Percentiles rank a stretch among this genome's conserved stretches.
phyloP scores from a whole-genome alignment of 2,329 filamentous ascomycete species.

The Cytospora chrysosperma region DNA sequence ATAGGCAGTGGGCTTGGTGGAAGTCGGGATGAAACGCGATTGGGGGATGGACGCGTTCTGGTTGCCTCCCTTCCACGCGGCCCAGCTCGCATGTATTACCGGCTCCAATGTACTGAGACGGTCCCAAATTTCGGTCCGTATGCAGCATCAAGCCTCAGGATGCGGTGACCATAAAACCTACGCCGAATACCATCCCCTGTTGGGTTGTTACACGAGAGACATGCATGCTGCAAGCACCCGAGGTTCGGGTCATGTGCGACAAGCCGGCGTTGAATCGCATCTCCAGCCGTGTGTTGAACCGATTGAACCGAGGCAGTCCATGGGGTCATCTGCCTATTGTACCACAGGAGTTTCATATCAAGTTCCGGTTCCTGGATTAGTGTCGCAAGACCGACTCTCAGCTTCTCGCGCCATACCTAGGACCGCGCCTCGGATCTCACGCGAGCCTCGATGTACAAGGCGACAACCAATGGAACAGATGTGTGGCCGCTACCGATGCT shows the following conservation, averaged over 20 bases:
- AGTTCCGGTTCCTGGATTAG: background rate
- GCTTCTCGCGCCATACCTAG: background rate
- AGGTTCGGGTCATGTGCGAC: constrained; percentile 14
- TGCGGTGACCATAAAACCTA: background rate
- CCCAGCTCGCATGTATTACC: background rate
- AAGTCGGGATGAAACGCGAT: background rate
- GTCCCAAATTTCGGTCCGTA: background rate
- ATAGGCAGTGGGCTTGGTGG: background rate
- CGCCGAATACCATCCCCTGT: constrained; percentile 1
- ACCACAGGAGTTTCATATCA: background rate
- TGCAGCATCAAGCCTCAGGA: constrained; percentile 1
- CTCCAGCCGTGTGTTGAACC: constrained; percentile 7
- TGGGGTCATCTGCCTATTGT: background rate
- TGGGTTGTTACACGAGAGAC: constrained; percentile 27
- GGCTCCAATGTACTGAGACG: background rate
- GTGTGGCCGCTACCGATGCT: background rate
- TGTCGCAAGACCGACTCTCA: background rate
- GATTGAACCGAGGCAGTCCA: constrained; percentile 9
- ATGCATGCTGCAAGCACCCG: constrained; percentile 30
- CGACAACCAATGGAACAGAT: background rate
- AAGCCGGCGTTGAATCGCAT: constrained; percentile 6
- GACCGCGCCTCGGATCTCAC: background rate
- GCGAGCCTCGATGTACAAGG: background rate
- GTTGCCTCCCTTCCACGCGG: background rate
- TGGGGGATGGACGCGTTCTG: background rate